phyloP scores from a whole-genome alignment of 441 rosid species.

The Syzygium syzygioides region DNA sequence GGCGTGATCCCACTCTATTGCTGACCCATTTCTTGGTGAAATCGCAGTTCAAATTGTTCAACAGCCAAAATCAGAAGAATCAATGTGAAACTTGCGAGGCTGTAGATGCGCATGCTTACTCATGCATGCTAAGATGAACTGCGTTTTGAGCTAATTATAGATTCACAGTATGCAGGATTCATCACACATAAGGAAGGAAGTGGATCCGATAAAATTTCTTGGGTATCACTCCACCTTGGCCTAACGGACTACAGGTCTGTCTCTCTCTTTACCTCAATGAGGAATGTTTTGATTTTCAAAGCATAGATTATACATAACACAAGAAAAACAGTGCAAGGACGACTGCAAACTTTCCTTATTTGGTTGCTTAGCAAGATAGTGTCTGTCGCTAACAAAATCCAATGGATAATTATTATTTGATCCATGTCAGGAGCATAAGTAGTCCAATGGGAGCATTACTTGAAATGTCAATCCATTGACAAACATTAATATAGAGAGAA shows the following conservation, averaged over 20 bases:
- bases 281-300: background rate
- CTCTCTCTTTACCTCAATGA: background rate
- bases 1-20: background rate
- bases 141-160: background rate
- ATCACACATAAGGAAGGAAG: constrained; percentile 23
- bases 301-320: background rate
- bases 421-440: background rate
- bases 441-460: background rate
- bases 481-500: background rate
- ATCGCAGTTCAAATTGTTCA: background rate
- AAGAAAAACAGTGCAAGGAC: background rate
- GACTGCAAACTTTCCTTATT: background rate
- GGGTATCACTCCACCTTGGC: constrained; percentile 66
- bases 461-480: background rate
- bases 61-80: background rate
- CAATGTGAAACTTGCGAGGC: background rate
- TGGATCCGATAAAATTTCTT: constrained; percentile 27
- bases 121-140: background rate
- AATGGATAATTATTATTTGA: background rate
- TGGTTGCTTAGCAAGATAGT: background rate
- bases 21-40: background rate
- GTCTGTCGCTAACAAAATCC: background rate
- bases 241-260: constrained; percentile 78
- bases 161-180: constrained; percentile 65
- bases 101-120: background rate